Evolutionary conservation across 805 yeast genomes (phyloP).

Genomic region (Sungouiozyma intestinalis): DNA sequence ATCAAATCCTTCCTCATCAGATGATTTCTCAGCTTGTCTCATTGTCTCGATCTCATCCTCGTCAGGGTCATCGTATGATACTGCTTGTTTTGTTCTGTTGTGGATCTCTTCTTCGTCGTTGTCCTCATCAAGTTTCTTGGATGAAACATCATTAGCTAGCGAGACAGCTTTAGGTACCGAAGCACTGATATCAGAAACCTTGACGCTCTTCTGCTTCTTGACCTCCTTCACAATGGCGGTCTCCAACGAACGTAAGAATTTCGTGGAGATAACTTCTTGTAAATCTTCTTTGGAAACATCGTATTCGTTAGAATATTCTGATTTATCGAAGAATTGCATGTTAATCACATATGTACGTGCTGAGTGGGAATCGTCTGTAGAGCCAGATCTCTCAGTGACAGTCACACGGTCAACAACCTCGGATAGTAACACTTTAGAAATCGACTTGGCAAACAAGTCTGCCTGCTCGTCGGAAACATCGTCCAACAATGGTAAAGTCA

Average conservation of each 20-base stretch:
- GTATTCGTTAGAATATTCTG: slow-evolving; percentile 78
- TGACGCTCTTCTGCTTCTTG: slow-evolving; percentile 59
- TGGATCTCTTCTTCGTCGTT: slow-evolving; percentile 50
- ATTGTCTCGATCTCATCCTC: slow-evolving; percentile 88
- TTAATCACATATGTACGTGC: slow-evolving; percentile 64
- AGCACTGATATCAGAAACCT: slow-evolving; percentile 55
- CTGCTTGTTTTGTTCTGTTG: slow-evolving; percentile 68
- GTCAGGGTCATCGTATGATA: slow-evolving; percentile 89
- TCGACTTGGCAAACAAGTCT: slow-evolving; percentile 84
- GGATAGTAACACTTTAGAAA: slow-evolving; percentile 73
- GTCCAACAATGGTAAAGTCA: slow-evolving; percentile 76
- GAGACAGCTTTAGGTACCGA: slow-evolving; percentile 39
- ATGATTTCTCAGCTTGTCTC: slow-evolving; percentile 71
- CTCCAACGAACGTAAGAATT: slow-evolving; percentile 66
- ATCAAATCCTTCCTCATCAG: slow-evolving; percentile 50
- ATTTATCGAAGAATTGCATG: slow-evolving; percentile 61
- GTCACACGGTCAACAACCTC: slow-evolving; percentile 79
- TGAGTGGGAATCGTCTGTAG: slow-evolving; percentile 36
- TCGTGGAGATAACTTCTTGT: slow-evolving; percentile 52
- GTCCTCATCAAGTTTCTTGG: slow-evolving; percentile 32
- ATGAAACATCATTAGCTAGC: slow-evolving; percentile 32
- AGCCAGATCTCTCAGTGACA: slow-evolving; percentile 83
- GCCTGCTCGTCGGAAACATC: slow-evolving; percentile 83
- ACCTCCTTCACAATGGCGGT: slow-evolving; percentile 66
- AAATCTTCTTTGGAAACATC: slow-evolving; percentile 76